These are phyloP conservation scores for Starmerella potacharoeniae DNA, from an alignment of 805 yeast species.

Conservation along the genomic window DNA sequence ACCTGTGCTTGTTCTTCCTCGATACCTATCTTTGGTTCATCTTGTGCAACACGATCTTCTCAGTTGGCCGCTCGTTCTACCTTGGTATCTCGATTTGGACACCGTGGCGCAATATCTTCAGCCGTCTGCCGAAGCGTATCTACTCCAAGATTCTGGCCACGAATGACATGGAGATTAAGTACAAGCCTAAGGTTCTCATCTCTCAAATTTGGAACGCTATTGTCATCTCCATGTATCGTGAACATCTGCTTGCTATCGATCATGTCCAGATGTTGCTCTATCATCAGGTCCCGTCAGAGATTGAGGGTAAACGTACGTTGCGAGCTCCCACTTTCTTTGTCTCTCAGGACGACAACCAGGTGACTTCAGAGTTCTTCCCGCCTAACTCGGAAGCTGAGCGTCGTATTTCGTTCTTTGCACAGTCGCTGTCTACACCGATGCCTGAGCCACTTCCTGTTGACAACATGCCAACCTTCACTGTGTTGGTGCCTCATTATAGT, in stretches of 20 bases:
- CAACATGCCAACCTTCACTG: slow-evolving; percentile 99
- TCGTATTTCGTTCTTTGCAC: slow-evolving; percentile 98
- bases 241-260: slow-evolving; percentile 93
- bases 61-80: slow-evolving; percentile 95
- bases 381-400: slow-evolving; percentile 96
- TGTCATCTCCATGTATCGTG: slow-evolving; percentile 99
- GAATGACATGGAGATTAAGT: slow-evolving; percentile 97
- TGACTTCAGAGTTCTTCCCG: slow-evolving; percentile 96
- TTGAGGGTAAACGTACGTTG: slow-evolving; percentile 95
- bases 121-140: slow-evolving; percentile 96
- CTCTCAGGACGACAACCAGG: slow-evolving; percentile 89
- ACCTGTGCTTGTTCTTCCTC: slow-evolving; percentile 88
- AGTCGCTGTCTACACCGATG: slow-evolving; percentile 94
- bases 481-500: slow-evolving; percentile 88
- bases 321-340: slow-evolving; percentile 99
- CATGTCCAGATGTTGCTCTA: slow-evolving; percentile 95
- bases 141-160: slow-evolving; percentile 96
- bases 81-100: slow-evolving; percentile 97
- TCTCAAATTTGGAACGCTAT: slow-evolving; percentile 99
- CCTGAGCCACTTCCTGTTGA: slow-evolving; percentile 99
- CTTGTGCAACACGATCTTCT: slow-evolving; percentile 84
- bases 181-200: slow-evolving; percentile 94
- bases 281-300: slow-evolving; percentile 96
- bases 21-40: slow-evolving; percentile 99
- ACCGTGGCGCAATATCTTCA: slow-evolving; percentile 98